Base-by-base conservation (phyloP, 2,329 filamentous ascomycete species). In the Decorospora gaudefroyi region DNA sequence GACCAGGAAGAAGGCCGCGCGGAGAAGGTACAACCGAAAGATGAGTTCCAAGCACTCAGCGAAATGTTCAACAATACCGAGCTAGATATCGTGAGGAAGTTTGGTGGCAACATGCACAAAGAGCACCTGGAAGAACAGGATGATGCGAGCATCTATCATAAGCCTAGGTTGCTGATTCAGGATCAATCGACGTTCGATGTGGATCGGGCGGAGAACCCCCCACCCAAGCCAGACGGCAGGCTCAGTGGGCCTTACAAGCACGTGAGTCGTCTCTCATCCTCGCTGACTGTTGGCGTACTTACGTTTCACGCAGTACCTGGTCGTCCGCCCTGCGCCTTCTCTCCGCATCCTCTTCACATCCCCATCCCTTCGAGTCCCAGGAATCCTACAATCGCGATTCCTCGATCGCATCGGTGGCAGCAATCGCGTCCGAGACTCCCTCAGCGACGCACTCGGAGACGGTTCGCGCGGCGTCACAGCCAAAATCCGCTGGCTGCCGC, bases 61-160 rank as follows among this genome's bases (percentile, higher is more conserved):
- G 84, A 88, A 57, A 85, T 88, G 78, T 81, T 90, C 62, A 88
- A 85, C 42, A 74, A 81, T 8, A 68, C 76, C 1, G 87, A 90
- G 63, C 70, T 90, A 4, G 81, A 83, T 31, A 83, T 79, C 0
- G 81, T 87, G 1, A 78, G 83, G 2, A 78, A 76, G 41, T 76
- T 74, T 42, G 86, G 86, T 9, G 86, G 86, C 1, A 75, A 76
- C 27, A 82, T 86, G 76, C 83, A 87, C 56, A 71, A 72, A 16
- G 77, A 79, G 39, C 73, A 76, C 31, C 48, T 73, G 5, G 73
- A 78, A 17, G 76, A 80, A 4, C 74, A 75, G 10, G 74, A 77
- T 28, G 69, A 73, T 19, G 68, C 52, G 11, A 62, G 42, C 26
- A 56, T 53, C 4, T 46, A 57, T 23, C 59, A 72, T 30, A 67